These are phyloP conservation scores for Picea glauca DNA, from an alignment of 75 land plant species.

Conservation along the genomic window DNA sequence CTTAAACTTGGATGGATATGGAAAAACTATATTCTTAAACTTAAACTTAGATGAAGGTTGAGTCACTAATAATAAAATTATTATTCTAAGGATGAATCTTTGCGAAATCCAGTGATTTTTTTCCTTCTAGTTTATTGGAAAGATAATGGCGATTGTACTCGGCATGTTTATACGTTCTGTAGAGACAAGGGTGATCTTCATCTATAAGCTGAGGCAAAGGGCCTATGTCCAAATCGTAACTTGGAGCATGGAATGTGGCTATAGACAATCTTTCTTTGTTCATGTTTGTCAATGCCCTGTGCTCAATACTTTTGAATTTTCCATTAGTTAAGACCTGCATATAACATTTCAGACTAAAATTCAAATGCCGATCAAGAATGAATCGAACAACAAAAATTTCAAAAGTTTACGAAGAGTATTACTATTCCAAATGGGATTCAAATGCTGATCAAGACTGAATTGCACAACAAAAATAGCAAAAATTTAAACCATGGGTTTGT, in stretches of 20 bases:
- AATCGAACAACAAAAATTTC: too few relatives aligned
- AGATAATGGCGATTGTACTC: constrained; percentile 67
- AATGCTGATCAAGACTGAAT: too few relatives aligned
- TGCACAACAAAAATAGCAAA: too few relatives aligned
- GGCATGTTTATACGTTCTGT: constrained; percentile 58
- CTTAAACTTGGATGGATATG: too few relatives aligned
- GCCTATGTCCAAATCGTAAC: neutral
- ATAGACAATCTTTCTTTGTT: constrained; percentile 14
- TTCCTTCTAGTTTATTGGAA: constrained; percentile 53
- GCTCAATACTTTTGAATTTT: constrained; percentile 12
- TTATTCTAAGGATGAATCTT: neutral
- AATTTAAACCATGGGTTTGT: too few relatives aligned
- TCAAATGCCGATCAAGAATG: too few relatives aligned
- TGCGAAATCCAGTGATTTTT: constrained; percentile 61
- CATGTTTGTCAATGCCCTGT: neutral
- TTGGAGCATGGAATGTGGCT: constrained; percentile 14
- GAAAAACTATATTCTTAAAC: too few relatives aligned
- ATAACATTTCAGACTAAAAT: too few relatives aligned
- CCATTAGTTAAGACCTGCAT: constrained; percentile 12
- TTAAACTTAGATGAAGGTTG: too few relatives aligned
- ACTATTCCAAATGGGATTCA: too few relatives aligned
- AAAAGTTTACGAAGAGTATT: too few relatives aligned
- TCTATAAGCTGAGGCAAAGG: constrained; percentile 38
- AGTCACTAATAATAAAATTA: too few relatives aligned
- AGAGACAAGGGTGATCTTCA: constrained; percentile 38